Percentiles rank a stretch among this genome's conserved stretches.
These are phyloP conservation scores for Barnettozyma salicaria DNA, from an alignment of 805 yeast species.

Conservation along the genomic window DNA sequence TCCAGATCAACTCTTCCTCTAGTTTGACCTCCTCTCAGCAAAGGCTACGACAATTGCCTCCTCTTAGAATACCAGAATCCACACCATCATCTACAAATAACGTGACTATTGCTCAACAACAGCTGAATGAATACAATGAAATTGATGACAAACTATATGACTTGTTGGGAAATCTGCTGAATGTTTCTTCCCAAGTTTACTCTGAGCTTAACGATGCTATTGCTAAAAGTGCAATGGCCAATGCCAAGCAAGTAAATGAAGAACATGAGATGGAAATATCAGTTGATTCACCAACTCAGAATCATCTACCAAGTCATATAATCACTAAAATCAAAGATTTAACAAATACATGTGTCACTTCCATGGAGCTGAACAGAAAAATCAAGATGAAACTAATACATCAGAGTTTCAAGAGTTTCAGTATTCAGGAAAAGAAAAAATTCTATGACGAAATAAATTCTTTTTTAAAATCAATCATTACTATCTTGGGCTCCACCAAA, in stretches of 20 bases:
- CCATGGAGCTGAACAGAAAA: conserved; percentile 76
- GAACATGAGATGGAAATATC: conserved; percentile 26
- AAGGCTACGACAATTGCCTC: conserved; percentile 20
- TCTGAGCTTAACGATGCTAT: conserved; percentile 66
- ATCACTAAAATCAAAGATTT: conserved; percentile 69
- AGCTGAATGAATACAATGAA: conserved; percentile 35
- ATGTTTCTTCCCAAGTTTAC: conserved; percentile 71
- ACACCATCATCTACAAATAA: background rate
- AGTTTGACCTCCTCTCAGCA: conserved; percentile 8
- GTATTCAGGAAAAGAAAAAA: conserved; percentile 46
- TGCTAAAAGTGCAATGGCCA: conserved; percentile 53
- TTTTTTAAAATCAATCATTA: conserved; percentile 77
- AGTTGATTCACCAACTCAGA: background rate
- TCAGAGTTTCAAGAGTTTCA: conserved; percentile 32
- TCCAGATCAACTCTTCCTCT: conserved; percentile 1
- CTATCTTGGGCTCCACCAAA: conserved; percentile 78
- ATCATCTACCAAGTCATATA: conserved; percentile 33
- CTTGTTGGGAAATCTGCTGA: conserved; percentile 55
- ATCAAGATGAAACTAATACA: conserved; percentile 51
- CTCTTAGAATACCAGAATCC: conserved; percentile 22
- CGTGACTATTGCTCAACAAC: conserved; percentile 20
- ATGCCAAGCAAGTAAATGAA: conserved; percentile 32
- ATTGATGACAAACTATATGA: conserved; percentile 64
- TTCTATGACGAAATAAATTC: conserved; percentile 84
- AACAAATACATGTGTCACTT: conserved; percentile 67